Evolutionary conservation across 441 rosid species (phyloP).

Genomic region (Biscutella laevigata): DNA sequence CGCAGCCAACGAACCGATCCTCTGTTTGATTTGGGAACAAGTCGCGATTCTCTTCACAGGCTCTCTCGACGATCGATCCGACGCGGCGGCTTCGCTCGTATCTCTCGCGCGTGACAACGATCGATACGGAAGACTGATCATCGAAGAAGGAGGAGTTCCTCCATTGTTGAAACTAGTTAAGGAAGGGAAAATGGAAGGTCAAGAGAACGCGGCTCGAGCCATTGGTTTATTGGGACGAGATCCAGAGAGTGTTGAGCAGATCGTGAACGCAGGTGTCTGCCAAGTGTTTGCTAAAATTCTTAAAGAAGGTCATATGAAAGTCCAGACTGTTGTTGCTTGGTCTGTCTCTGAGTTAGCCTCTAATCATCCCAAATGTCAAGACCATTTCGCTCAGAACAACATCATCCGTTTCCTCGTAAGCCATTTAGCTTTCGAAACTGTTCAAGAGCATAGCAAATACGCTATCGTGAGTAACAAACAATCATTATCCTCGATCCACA

Average conservation of each 20-base stretch:
- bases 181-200: conserved; percentile 58
- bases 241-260: conserved; percentile 56
- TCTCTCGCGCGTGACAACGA: conserved; percentile 63
- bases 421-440: conserved; percentile 66
- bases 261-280: conserved; percentile 54
- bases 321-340: conserved; percentile 61
- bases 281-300: conserved; percentile 58
- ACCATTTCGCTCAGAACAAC: conserved; percentile 60
- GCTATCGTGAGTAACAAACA: conserved; percentile 42
- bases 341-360: conserved; percentile 57
- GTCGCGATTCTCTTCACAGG: conserved; percentile 55
- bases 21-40: conserved; percentile 71
- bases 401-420: conserved; percentile 57
- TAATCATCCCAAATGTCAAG: conserved; percentile 52
- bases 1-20: conserved; percentile 64
- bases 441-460: conserved; percentile 65
- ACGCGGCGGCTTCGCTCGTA: conserved; percentile 55
- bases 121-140: conserved; percentile 52
- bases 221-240: conserved; percentile 59
- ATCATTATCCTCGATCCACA: conserved; percentile 39
- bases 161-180: conserved; percentile 52
- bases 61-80: conserved; percentile 45
- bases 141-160: conserved; percentile 62
- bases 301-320: conserved; percentile 63
- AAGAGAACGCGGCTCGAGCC: conserved; percentile 62